Evolutionary conservation across 768 basidiomycete genomes (phyloP), one percentile per base, ranked within the genome.

Genomic region (Lactifluus pinguis): DNA sequence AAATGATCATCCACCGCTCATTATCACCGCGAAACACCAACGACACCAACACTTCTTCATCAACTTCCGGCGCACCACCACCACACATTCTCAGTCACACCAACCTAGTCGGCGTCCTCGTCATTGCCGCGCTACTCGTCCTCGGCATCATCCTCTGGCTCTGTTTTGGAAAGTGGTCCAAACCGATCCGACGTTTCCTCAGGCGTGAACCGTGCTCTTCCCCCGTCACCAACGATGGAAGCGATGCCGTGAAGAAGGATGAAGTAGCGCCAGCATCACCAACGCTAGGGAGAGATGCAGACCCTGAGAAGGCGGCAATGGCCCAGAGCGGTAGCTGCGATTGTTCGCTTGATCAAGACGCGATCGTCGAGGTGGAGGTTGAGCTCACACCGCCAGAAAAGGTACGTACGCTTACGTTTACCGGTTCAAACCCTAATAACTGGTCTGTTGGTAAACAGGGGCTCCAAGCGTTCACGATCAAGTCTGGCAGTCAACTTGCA

Each of bases 81-180:
- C 51, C 55, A 34, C 58, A 59, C 32, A 32, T 19, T 17, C 42
- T 69, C 61, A 62, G 48, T 14, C 61, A 60, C 38, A 60, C 60
- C 59, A 69, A 70, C 66, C 65, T 68, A 54, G 56, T 68, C 49
- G 67, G 68, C 53, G 57, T 72, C 55, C 60, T 69, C 67, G 58
- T 68, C 57, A 57, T 72, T 58, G 68, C 60, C 25, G 51, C 65
- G 11, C 59, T 66, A 4, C 19, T 64, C 10, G 17, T 54, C 34
- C 42, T 59, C 52, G 65, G 45, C 9, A 11, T 61, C 64, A 57
- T 50, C 19, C 70, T 72, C 54, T 69, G 68, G 67, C 56, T 70
- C 57, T 58, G 64, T 47, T 68, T 70, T 48, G 67, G 67, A 42
- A 61, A 66, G 59, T 68, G 67, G 67, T 64, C 68, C 42, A 60